Base-by-base conservation (phyloP, 169 alveolate genomes). In the Plasmodium chabaudi region DNA sequence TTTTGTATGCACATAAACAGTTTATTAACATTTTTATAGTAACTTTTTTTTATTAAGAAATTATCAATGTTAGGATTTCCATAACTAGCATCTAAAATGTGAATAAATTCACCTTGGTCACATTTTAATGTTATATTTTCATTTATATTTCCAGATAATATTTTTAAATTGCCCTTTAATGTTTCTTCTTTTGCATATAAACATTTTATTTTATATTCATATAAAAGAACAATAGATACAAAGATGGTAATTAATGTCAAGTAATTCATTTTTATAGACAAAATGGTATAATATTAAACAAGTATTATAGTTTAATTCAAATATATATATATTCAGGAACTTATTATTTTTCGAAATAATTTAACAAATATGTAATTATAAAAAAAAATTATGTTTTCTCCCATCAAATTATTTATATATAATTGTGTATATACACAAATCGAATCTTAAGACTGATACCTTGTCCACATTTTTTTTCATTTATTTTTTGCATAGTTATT, bases 1-100 rank as follows among this genome's bases (percentile, higher is more conserved):
- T 27, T 3, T 27, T 27, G 4, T 34, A 34, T 34, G 42, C 42
- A 27, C 5, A 34, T 34, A 34, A 34, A 4, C 42, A 34, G 5
- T 34, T 5, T 0, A 34, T 34, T 34, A 34, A 34, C 42, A 34
- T 4, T 34, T 34, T 34, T 1, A 10, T 13, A 49, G n/a, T 69
- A 69, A 86, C 91, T 59, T 86, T 86, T 86, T 70, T 70, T 86
- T 57, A 86, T 86, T 19, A 86, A 63, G 39, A 86, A 42, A 53
- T 86, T 44, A 56, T 86, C 91, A 39, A 86, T 59, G 42, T 72
- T 46, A 7, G 91, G 91, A 49, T 86, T 86, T 69, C 91, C 91
- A 86, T 86, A 86, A 47, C 91, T 86, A 46, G 91, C 91, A 63
- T 86, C 91, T 63, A 86, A 86, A 59, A 86, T 70, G 19, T 86